phyloP scores from a whole-genome alignment of 345 rosid genomes.

The Dipteronia dyeriana region DNA sequence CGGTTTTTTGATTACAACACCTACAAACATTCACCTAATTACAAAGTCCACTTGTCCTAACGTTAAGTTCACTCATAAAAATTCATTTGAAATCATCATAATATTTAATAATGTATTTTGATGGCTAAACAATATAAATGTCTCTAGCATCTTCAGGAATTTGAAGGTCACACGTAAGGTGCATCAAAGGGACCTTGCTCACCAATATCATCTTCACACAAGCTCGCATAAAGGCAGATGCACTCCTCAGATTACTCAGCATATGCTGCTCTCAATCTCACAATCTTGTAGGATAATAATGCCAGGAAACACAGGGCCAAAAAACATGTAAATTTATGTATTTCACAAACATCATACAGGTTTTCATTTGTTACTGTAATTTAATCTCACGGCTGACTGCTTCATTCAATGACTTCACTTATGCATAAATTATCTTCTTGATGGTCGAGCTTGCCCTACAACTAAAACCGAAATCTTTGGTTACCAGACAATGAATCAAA shows the following conservation, averaged over 20 bases:
- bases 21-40: too few species aligned
- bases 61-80: too few species aligned
- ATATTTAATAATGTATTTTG: too few species aligned
- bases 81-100: too few species aligned
- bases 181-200: too few species aligned
- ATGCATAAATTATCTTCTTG: not conserved
- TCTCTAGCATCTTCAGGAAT: too few species aligned
- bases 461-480: not conserved
- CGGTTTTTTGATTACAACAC: too few species aligned
- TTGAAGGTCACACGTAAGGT: too few species aligned
- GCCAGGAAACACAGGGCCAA: not conserved
- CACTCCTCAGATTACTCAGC: conserved; percentile 61
- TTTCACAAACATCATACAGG: not conserved
- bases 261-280: conserved; percentile 59
- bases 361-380: conserved; percentile 15
- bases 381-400: conserved; percentile 1
- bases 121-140: too few species aligned
- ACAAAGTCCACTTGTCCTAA: too few species aligned
- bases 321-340: conserved; percentile 34
- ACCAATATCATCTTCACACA: not conserved
- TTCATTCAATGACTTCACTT: conserved; percentile 3
- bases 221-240: conserved; percentile 67
- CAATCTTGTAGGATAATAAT: conserved; percentile 34
- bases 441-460: not conserved
- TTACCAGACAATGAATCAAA: not conserved